Evolutionary conservation across 768 basidiomycete genomes (phyloP).

Genomic region (Trametes meyenii): DNA sequence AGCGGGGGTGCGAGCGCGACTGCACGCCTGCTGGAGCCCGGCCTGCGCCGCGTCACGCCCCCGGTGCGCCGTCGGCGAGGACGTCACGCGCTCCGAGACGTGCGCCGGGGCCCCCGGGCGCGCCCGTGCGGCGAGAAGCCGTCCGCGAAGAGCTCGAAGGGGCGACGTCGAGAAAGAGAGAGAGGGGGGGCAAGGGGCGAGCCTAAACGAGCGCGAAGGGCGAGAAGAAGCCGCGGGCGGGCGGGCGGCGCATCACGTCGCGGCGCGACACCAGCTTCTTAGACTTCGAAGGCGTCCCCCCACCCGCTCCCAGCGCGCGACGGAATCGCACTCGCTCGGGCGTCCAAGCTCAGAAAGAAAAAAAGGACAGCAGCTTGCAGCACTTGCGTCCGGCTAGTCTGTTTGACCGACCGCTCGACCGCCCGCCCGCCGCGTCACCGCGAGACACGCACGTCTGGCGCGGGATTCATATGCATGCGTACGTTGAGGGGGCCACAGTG

Average conservation of each 20-base stretch:
- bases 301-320: background rate
- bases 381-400: background rate
- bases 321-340: slow-evolving; percentile 7
- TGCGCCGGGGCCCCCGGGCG: background rate
- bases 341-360: no score
- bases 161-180: background rate
- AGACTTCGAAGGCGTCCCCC: background rate
- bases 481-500: no score
- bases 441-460: no score
- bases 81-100: background rate
- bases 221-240: background rate
- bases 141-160: background rate
- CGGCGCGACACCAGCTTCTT: background rate
- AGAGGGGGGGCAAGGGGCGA: background rate
- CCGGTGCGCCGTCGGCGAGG: background rate
- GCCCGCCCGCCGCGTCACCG: background rate
- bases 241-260: slow-evolving; percentile 9
- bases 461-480: no score
- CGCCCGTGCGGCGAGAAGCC: background rate
- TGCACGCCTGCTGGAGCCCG: no score
- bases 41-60: background rate
- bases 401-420: background rate
- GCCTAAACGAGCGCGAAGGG: background rate
- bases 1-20: no score
- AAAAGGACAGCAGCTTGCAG: background rate